Evolutionary conservation across 441 rosid species (phyloP), one percentile per base, ranked within the genome.

Genomic region (Mallotus japonicus): DNA sequence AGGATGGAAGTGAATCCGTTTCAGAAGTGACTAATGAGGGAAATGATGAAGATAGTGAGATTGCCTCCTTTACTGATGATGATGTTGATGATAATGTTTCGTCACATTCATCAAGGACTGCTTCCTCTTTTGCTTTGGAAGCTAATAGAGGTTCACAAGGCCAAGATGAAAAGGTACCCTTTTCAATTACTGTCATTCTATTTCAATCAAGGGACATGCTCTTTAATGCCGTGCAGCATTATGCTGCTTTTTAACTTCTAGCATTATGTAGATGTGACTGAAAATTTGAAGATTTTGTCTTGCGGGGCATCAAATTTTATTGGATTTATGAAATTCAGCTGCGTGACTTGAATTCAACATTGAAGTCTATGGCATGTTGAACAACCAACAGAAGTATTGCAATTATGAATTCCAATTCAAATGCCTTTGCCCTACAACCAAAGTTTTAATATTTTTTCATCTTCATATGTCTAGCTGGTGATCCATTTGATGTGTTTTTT

Each of bases 1-100:
- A 83, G 77, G 78, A 82, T 74, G 84, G 88, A 63, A 86, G 82
- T 83, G 89, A 84, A 74, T 81, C 89, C 67, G 86, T 88, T 71
- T 87, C 89, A 19, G 88, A 82, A 69, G 75, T 84, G 46, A 76
- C 76, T 3, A 86, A 84, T 76, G 85, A 80, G 82, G 93, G 77
- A 46, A 83, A 85, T 37, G 88, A 83, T 53, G 90, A 75, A 70
- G 90, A 86, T 70, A 78, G 78, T 74, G 88, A 90, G 80, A 83
- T 87, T 76, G 87, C 90, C 9, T 87, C 92, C 6, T 89, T 88
- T 71, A 89, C 97, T 1, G 95, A 87, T 56, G 99, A 92, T 42
- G 93, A 88, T 28, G 65, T 46, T 1, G 88, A 85, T 34, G 89
- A 88, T 65, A 83, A 70, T 81, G 73, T 79, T 80, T 86, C 95